phyloP scores from a whole-genome alignment of 116 monocot species.

The Zostera marina region DNA sequence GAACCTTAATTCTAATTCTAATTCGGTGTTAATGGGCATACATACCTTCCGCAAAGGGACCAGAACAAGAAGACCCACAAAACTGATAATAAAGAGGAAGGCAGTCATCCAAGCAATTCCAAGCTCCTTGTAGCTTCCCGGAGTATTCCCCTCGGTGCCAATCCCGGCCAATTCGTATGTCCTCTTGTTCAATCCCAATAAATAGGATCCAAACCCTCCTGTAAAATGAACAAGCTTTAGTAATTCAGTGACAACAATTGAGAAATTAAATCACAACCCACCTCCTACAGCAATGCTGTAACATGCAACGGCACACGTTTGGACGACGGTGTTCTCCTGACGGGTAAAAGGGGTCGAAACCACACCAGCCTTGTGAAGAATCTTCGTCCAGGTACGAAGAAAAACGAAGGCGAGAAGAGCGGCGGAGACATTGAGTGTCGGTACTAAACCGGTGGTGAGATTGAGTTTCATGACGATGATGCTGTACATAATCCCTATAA shows the following conservation, averaged over 20 bases:
- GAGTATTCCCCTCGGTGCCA: constrained; percentile 58
- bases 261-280: no score
- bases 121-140: constrained; percentile 80
- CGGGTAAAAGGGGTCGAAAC: constrained; percentile 52
- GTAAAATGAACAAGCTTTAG: background rate
- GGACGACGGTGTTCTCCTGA: constrained; percentile 84
- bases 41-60: constrained; percentile 80
- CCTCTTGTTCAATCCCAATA: constrained; percentile 69
- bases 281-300: constrained; percentile 85
- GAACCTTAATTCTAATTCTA: background rate
- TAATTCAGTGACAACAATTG: no score
- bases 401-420: constrained; percentile 73
- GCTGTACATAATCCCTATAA: constrained; percentile 44
- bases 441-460: constrained; percentile 80
- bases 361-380: constrained; percentile 40
- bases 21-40: no score
- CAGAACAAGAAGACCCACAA: constrained; percentile 63
- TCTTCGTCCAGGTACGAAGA: constrained; percentile 49
- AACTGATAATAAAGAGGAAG: constrained; percentile 62
- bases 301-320: constrained; percentile 88
- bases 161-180: constrained; percentile 65
- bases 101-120: constrained; percentile 84
- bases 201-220: constrained; percentile 91
- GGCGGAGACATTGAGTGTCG: constrained; percentile 82
- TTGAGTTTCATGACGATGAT: constrained; percentile 91